Conservation (phyloP, 1,139 yeast genomes). For the Geotrichum restrictum region DNA sequence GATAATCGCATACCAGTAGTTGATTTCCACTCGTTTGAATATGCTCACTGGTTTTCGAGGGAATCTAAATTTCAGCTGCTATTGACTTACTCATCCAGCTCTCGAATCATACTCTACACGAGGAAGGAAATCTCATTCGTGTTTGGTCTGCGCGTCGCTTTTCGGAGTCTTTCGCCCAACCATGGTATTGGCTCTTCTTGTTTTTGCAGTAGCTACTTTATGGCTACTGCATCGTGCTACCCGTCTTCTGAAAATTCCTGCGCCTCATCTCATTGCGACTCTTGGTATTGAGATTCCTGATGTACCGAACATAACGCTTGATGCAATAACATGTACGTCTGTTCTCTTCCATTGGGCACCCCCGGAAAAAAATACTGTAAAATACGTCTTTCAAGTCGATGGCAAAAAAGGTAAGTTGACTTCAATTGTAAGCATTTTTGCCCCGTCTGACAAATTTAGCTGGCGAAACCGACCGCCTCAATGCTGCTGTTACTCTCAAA, state of each 20-base stretch:
- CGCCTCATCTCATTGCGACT: conserved; percentile 47
- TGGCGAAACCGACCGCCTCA: conserved; percentile 40
- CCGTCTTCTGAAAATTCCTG: conserved; percentile 46
- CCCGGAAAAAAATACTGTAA: conserved; percentile 39
- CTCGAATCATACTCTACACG: background rate
- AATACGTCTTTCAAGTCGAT: conserved; percentile 47
- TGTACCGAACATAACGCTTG: conserved; percentile 55
- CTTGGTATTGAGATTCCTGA: conserved; percentile 56
- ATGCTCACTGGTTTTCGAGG: too few relatives aligned
- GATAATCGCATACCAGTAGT: too few relatives aligned
- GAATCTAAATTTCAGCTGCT: too few relatives aligned
- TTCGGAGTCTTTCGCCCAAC: background rate
- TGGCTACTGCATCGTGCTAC: conserved; percentile 51
- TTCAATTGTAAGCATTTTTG: background rate
- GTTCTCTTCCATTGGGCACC: conserved; percentile 58
- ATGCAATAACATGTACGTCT: conserved; percentile 48
- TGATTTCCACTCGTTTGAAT: too few relatives aligned
- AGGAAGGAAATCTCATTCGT: background rate
- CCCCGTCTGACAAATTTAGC: conserved; percentile 23
- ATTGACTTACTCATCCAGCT: too few relatives aligned
- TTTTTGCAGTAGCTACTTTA: conserved; percentile 41
- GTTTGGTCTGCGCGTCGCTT: background rate
- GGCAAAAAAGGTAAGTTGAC: conserved; percentile 40
- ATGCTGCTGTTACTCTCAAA: conserved; percentile 40
- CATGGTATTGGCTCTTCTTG: conserved; percentile 22